Percentiles rank a stretch among this genome's conserved stretches.
These are phyloP conservation scores for Lasiodiplodia sp. DNA, from an alignment of 2,329 filamentous ascomycete genomes.

Conservation along the genomic window DNA sequence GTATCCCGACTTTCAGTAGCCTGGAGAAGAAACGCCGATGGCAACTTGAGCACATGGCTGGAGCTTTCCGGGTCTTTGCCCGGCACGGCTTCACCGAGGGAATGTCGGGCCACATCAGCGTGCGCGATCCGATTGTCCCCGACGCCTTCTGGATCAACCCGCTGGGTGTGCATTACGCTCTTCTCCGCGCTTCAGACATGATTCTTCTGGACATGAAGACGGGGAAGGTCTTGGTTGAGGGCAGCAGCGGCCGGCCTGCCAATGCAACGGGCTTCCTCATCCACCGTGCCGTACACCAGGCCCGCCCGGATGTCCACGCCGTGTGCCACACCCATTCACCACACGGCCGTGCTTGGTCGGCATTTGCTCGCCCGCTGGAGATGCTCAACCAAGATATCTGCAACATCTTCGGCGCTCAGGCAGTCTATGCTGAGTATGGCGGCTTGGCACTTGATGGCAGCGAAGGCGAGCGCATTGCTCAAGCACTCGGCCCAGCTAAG, in stretches of 20 bases:
- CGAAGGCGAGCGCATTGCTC: constrained; percentile 70
- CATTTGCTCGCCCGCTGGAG: constrained; percentile 69
- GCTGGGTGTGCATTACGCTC: constrained; percentile 69
- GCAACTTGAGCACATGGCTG: constrained; percentile 70
- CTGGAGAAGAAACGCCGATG: constrained; percentile 66
- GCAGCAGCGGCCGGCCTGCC: constrained; percentile 64
- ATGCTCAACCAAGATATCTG: constrained; percentile 75
- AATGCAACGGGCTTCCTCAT: constrained; percentile 76
- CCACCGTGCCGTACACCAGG: constrained; percentile 71
- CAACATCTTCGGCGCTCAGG: constrained; percentile 68
- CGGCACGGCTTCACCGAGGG: constrained; percentile 72
- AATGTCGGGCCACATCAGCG: constrained; percentile 71
- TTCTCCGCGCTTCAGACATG: constrained; percentile 71
- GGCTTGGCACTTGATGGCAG: constrained; percentile 67
- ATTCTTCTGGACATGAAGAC: constrained; percentile 66
- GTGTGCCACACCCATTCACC: constrained; percentile 73
- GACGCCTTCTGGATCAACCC: constrained; percentile 75
- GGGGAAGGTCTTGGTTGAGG: constrained; percentile 66
- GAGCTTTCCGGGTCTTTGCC: constrained; percentile 71
- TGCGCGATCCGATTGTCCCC: constrained; percentile 68
- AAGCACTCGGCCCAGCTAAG: constrained; percentile 69
- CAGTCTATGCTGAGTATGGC: constrained; percentile 70
- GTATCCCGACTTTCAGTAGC: constrained; percentile 63
- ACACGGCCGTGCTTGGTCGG: constrained; percentile 71
- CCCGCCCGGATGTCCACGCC: constrained; percentile 68